Percentiles rank a stretch among this genome's conserved stretches.
phyloP scores from a whole-genome alignment of 2,329 filamentous ascomycete species.

The Aspergillus ibericus region DNA sequence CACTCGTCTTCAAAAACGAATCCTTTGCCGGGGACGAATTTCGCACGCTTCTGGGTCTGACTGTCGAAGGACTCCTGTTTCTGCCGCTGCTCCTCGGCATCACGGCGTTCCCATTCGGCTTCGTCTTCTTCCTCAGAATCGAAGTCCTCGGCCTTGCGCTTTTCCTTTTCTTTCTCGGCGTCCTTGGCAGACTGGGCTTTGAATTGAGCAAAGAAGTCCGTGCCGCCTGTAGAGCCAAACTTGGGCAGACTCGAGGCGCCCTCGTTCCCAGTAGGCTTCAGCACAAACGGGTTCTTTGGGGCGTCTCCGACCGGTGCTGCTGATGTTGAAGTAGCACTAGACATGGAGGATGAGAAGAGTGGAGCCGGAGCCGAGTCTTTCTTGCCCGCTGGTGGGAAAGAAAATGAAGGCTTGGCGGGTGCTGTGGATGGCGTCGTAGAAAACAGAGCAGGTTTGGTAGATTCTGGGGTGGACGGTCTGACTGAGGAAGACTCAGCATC shows the following conservation, averaged over 20 bases:
- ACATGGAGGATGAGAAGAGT: constrained; percentile 13
- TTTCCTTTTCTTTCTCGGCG: constrained; percentile 46
- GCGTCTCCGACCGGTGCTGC: constrained; percentile 6
- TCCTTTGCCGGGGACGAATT: constrained; percentile 34
- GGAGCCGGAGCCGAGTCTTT: constrained; percentile 11
- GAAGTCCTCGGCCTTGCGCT: constrained; percentile 53
- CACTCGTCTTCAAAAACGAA: constrained; percentile 33
- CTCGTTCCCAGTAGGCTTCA: constrained; percentile 18
- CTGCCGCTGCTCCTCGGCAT: constrained; percentile 48
- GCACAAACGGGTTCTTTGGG: constrained; percentile 23
- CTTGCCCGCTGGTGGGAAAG: constrained; percentile 12
- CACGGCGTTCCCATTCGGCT: constrained; percentile 48
- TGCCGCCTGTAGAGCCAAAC: constrained; percentile 30
- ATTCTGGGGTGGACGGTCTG: constrained; percentile 21
- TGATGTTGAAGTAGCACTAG: constrained; percentile 16
- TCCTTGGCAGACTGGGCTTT: constrained; percentile 39
- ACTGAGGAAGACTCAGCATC: constrained; percentile 7
- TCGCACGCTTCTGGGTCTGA: constrained; percentile 33
- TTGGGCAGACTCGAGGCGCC: constrained; percentile 31
- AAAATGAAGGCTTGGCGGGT: constrained; percentile 24
- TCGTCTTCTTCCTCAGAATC: constrained; percentile 55
- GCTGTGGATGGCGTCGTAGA: constrained; percentile 25
- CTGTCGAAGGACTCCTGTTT: constrained; percentile 46
- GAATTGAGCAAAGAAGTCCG: constrained; percentile 47
- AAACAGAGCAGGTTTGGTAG: constrained; percentile 16